Conservation (phyloP, 2,329 filamentous ascomycete species). For the Ophiostoma quercus region DNA sequence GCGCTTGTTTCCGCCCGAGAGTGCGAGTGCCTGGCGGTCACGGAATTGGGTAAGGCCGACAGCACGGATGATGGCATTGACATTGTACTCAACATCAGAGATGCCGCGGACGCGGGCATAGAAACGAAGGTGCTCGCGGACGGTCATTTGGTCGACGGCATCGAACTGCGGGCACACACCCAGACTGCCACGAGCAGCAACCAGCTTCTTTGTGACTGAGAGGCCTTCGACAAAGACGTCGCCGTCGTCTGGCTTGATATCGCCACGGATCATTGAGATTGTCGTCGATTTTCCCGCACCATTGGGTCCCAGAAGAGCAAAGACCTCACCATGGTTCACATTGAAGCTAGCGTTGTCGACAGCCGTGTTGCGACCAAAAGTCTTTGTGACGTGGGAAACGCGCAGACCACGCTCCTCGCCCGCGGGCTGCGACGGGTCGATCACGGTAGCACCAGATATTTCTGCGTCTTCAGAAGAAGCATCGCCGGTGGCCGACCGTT, state of each 20-base stretch:
- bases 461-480: conserved; percentile 54
- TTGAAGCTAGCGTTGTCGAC: conserved; percentile 88
- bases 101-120: conserved; percentile 83
- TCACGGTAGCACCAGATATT: conserved; percentile 57
- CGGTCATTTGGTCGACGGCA: conserved; percentile 87
- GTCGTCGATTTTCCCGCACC: conserved; percentile 89
- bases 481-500: conserved; percentile 21
- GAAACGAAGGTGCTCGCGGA: conserved; percentile 77
- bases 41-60: conserved; percentile 70
- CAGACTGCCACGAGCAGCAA: conserved; percentile 66
- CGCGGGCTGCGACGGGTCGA: conserved; percentile 32
- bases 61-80: conserved; percentile 69
- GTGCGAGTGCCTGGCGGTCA: conserved; percentile 67
- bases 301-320: conserved; percentile 83
- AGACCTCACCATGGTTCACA: conserved; percentile 73
- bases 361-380: conserved; percentile 68
- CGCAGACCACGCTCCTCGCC: conserved; percentile 60
- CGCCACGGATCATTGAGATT: conserved; percentile 84
- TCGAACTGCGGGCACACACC: conserved; percentile 91
- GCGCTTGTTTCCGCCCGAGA: conserved; percentile 90
- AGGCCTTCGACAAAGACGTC: conserved; percentile 75
- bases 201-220: conserved; percentile 66
- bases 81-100: conserved; percentile 67
- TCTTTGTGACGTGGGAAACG: conserved; percentile 75
- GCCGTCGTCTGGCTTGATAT: conserved; percentile 70